These are phyloP conservation scores for Kodamaea restingae DNA, from an alignment of 805 yeast genomes.

Conservation along the genomic window DNA sequence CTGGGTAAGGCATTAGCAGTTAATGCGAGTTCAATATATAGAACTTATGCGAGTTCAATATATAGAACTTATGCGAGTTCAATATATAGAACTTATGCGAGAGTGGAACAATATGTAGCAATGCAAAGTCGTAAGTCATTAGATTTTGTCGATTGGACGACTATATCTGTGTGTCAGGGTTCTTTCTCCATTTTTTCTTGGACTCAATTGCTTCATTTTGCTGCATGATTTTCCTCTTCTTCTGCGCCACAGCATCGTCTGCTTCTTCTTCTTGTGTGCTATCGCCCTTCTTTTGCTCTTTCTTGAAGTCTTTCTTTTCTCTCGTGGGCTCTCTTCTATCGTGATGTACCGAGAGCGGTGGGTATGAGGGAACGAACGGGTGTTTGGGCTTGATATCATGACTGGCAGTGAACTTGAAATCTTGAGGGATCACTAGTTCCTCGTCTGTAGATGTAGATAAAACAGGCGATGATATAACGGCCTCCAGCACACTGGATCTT, in stretches of 20 bases:
- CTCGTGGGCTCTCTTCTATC: slow-evolving; percentile 2
- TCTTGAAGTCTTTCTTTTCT: slow-evolving; percentile 5
- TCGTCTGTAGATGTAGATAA: slow-evolving; percentile 1
- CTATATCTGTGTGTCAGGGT: not conserved
- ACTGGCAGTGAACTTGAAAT: slow-evolving; percentile 30
- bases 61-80: too few relatives aligned
- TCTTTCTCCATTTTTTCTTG: slow-evolving; percentile 9
- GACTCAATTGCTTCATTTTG: slow-evolving; percentile 7
- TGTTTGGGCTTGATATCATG: slow-evolving; percentile 25
- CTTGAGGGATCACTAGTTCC: slow-evolving; percentile 18
- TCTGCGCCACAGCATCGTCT: not conserved
- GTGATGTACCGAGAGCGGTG: slow-evolving; percentile 39
- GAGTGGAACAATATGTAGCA: not conserved
- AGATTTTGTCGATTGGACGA: not conserved
- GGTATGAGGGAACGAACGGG: slow-evolving; percentile 32
- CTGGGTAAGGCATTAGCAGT: too few relatives aligned
- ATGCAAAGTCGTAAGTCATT: not conserved
- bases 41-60: too few relatives aligned
- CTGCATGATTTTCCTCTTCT: slow-evolving; percentile 6
- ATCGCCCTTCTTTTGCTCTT: not conserved
- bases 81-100: too few relatives aligned
- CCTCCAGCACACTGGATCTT: not conserved
- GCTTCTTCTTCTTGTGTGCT: slow-evolving; percentile 1
- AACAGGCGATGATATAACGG: not conserved
- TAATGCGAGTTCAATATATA: too few relatives aligned